Evolutionary conservation across 108 stramenopile species (phyloP), one percentile per base, ranked within the genome.

Genomic region (Schizochytrium sp.): DNA sequence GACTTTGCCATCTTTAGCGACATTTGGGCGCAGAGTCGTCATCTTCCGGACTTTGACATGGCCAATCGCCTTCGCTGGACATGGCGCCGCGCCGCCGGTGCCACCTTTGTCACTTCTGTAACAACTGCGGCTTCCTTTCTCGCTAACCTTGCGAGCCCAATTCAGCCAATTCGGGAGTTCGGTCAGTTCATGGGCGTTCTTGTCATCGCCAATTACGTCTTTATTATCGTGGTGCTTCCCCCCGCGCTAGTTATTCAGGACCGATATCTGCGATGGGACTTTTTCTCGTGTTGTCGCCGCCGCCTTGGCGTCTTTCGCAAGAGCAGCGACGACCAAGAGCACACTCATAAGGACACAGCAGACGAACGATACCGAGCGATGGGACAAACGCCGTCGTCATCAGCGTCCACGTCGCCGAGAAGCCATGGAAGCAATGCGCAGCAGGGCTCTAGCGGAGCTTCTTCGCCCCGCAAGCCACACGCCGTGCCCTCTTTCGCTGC

Each of bases 101-200:
- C 76, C 6, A 83, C 76, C n/a, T 53, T 83, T 47, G 76, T 83
- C 76, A 83, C 76, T 6, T 83, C 76, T 6, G 51, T 53, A 8
- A 83, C 76, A 12, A 83, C 76, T 6, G 76, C 76, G 1, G 76
- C 51, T 12, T 53, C 48, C 45, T 83, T 83, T 28, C 51, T 83
- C 6, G 76, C 76, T 4, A 83, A 83, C 4, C 76, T 83, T 23
- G 76, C 76, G 51, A 83, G 76, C 76, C 76, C 76, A 3, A 83
- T 83, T 83, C n/a, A 83, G 3, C 76, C 76, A 1, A 83, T 83
- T 23, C 76, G 51, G 16, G 76, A 47, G 51, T 83, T 83, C 23
- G 76, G 76, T 47, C 76, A 53, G 28, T 83, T 83, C 76, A 83
- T 83, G 76, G 76, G 76, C 45, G 51, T 53, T n/a, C 45, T 83